phyloP scores from a whole-genome alignment of 73 alveolate species.

The Paramecium sonneborni region DNA sequence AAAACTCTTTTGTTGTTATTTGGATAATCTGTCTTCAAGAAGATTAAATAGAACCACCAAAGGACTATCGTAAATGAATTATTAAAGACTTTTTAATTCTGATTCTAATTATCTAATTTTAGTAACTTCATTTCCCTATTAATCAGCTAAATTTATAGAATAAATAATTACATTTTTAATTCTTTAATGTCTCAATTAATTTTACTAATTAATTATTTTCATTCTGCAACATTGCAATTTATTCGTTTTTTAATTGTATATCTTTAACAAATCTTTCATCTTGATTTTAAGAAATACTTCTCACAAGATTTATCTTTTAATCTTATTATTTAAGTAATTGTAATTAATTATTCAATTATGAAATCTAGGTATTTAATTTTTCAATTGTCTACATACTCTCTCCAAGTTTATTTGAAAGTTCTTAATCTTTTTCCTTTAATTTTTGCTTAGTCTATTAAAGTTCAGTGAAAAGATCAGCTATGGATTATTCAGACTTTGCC shows the following conservation, averaged over 20 bases:
- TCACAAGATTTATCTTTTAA: not conserved
- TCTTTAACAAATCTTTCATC: not conserved
- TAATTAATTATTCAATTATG: not conserved
- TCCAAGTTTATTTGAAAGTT: not conserved
- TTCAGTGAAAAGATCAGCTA: not conserved
- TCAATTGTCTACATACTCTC: not conserved
- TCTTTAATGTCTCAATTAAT: not conserved
- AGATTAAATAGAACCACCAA: slow-evolving; percentile 22
- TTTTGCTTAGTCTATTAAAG: not conserved
- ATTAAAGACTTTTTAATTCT: not conserved
- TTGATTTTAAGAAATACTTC: not conserved
- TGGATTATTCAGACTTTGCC: not conserved
- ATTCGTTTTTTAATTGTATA: not conserved
- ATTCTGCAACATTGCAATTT: slow-evolving; percentile 22
- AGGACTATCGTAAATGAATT: slow-evolving; percentile 49
- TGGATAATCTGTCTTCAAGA: slow-evolving; percentile 39
- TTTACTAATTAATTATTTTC: slow-evolving; percentile 49
- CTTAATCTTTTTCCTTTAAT: not conserved
- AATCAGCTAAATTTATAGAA: not conserved
- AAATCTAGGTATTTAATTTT: not conserved
- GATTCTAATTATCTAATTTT: slow-evolving; percentile 7
- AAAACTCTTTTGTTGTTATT: slow-evolving; percentile 35
- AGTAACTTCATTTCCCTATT: not conserved
- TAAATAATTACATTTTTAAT: not conserved
- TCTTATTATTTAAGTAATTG: not conserved